These are phyloP conservation scores for Russula brevipes DNA, from an alignment of 768 basidiomycete genomes.

Conservation along the genomic window DNA sequence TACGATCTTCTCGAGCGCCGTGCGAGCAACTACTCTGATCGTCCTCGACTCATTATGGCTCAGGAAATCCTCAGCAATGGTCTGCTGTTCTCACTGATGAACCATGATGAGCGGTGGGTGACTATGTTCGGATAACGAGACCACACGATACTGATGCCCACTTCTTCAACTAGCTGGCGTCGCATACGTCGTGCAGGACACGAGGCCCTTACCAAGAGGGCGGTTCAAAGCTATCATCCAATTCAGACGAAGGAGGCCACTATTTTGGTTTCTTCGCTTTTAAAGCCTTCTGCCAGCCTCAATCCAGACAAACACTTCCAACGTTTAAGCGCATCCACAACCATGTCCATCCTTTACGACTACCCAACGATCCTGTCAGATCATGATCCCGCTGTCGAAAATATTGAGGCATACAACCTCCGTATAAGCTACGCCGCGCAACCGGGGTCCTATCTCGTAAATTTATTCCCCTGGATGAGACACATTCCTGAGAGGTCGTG, in stretches of 20 bases:
- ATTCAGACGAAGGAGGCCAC: slow-evolving; percentile 31
- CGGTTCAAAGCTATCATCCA: slow-evolving; percentile 25
- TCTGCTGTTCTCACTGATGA: slow-evolving; percentile 1
- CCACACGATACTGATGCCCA: no score
- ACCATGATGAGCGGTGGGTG: background rate
- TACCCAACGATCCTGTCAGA: slow-evolving; percentile 7
- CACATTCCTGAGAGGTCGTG: slow-evolving; percentile 9
- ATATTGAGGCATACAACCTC: background rate
- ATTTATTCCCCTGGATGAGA: slow-evolving; percentile 16
- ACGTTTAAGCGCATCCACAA: slow-evolving; percentile 28
- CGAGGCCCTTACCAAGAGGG: slow-evolving; percentile 30
- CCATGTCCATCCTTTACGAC: slow-evolving; percentile 30
- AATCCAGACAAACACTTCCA: slow-evolving; percentile 31
- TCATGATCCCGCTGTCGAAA: background rate
- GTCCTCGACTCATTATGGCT: slow-evolving; percentile 20
- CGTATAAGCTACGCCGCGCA: background rate
- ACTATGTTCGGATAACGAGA: background rate
- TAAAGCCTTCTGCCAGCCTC: slow-evolving; percentile 26
- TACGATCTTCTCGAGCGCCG: slow-evolving; percentile 28
- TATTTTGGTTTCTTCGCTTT: slow-evolving; percentile 29
- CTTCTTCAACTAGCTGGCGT: slow-evolving; percentile 29
- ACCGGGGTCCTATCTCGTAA: background rate
- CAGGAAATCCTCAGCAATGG: slow-evolving; percentile 17
- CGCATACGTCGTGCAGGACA: slow-evolving; percentile 33
- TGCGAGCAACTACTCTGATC: slow-evolving; percentile 29